A percentile compares a stretch with the other conserved stretches of the same genome.
Evolutionary conservation across 495 filamentous ascomycete genomes (phyloP).

Genomic region (Penicillium atrosanguineum): DNA sequence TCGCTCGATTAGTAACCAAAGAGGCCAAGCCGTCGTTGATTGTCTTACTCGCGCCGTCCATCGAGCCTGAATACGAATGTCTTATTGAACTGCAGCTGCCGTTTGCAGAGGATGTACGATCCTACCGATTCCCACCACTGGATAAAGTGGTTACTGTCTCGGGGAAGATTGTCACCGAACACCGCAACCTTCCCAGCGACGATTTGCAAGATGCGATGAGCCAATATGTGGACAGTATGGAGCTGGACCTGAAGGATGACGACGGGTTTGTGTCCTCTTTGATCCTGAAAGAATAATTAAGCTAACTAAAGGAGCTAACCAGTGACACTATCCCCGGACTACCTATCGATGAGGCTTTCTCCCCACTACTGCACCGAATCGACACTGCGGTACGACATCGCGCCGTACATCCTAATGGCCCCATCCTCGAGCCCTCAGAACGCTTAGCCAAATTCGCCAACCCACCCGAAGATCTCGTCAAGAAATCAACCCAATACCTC

Average conservation of each 20-base stretch:
- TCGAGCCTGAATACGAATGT: constrained; percentile 82
- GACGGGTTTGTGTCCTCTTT: constrained; percentile 57
- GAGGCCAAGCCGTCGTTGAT: constrained; percentile 73
- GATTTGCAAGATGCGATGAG: constrained; percentile 77
- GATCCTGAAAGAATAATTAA: not conserved
- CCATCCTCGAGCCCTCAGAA: constrained; percentile 63
- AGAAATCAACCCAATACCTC: constrained; percentile 52
- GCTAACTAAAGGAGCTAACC: not conserved
- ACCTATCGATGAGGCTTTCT: constrained; percentile 78
- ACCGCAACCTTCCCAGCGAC: constrained; percentile 81
- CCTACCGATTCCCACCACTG: constrained; percentile 86
- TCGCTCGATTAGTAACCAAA: constrained; percentile 82
- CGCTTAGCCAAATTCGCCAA: constrained; percentile 72
- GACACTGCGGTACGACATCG: constrained; percentile 80
- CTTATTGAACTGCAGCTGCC: constrained; percentile 91
- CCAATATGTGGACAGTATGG: constrained; percentile 91
- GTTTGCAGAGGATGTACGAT: constrained; percentile 86
- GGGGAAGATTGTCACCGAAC: constrained; percentile 79
- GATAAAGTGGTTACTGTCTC: constrained; percentile 84
- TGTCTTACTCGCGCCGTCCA: constrained; percentile 76
- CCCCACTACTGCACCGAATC: constrained; percentile 88
- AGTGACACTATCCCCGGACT: constrained; percentile 29
- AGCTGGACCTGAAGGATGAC: constrained; percentile 67
- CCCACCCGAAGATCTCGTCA: constrained; percentile 64
- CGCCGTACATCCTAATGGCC: constrained; percentile 69